A percentile compares a stretch with the other conserved stretches of the same genome.
Evolutionary conservation across 116 monocot genomes (phyloP).

Genomic region (Iris pallida): DNA sequence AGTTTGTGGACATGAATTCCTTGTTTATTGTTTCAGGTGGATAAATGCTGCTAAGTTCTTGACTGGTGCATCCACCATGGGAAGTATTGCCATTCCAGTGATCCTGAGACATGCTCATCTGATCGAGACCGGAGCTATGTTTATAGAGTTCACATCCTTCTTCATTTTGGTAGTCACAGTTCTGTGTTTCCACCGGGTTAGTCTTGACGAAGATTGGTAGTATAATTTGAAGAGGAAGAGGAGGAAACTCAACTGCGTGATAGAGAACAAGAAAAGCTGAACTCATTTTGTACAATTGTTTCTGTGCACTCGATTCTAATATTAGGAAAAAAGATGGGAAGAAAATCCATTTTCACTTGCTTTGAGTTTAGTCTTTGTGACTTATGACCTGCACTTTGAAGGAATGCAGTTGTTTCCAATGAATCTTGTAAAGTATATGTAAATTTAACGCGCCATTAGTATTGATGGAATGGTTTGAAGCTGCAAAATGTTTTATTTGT

Average conservation of each 20-base stretch:
- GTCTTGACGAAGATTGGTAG: constrained; percentile 88
- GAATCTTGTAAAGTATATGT: no score
- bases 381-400: no score
- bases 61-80: constrained; percentile 87
- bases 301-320: no score
- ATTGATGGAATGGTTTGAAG: no score
- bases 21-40: constrained; percentile 47
- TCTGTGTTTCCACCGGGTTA: constrained; percentile 83
- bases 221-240: background rate
- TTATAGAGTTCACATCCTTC: constrained; percentile 88
- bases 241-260: background rate
- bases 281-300: no score
- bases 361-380: no score
- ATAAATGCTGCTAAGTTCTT: constrained; percentile 91
- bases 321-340: no score
- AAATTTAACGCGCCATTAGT: no score
- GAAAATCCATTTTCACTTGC: no score
- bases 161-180: constrained; percentile 85
- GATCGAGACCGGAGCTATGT: constrained; percentile 92
- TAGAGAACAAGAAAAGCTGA: background rate
- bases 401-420: no score
- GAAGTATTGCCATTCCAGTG: constrained; percentile 89
- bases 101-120: constrained; percentile 81
- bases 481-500: no score
- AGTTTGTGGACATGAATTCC: background rate